Percentiles rank a stretch among this genome's conserved stretches.
These are phyloP conservation scores for Neolentinus lepideus DNA, from an alignment of 1,284 basidiomycete genomes.

Conservation along the genomic window DNA sequence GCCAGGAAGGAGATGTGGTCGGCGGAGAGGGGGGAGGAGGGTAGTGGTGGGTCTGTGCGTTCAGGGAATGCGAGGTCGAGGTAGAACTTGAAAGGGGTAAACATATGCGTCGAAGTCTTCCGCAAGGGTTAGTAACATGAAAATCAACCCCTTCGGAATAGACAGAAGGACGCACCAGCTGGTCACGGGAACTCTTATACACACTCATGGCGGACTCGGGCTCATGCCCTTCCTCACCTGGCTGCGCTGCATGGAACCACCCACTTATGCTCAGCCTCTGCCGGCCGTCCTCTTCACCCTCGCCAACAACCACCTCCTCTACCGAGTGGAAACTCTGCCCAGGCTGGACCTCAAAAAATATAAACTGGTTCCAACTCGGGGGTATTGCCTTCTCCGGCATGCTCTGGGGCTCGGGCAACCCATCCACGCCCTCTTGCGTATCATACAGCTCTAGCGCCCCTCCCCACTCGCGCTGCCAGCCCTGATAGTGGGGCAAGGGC, in stretches of 20 bases:
- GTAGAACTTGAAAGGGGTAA: not conserved
- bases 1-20: slow-evolving; percentile 65
- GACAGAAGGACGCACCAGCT: slow-evolving; percentile 55
- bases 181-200: slow-evolving; percentile 68
- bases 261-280: slow-evolving; percentile 87
- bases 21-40: slow-evolving; percentile 46
- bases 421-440: slow-evolving; percentile 36
- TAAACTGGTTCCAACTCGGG: slow-evolving; percentile 94
- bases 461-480: slow-evolving; percentile 80
- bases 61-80: slow-evolving; percentile 50
- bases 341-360: slow-evolving; percentile 90
- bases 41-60: slow-evolving; percentile 35
- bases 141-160: not conserved
- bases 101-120: slow-evolving; percentile 1
- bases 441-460: slow-evolving; percentile 97
- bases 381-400: slow-evolving; percentile 60
- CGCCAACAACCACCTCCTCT: slow-evolving; percentile 88
- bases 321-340: slow-evolving; percentile 96
- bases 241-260: slow-evolving; percentile 93
- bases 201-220: slow-evolving; percentile 33
- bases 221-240: slow-evolving; percentile 85
- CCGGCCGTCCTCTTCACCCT: slow-evolving; percentile 52
- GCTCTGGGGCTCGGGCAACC: slow-evolving; percentile 53
- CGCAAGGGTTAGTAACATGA: not conserved
- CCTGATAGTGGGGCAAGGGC: slow-evolving; percentile 72